Evolutionary conservation across 345 rosid species (phyloP).

Genomic region (Acer saccharum): DNA sequence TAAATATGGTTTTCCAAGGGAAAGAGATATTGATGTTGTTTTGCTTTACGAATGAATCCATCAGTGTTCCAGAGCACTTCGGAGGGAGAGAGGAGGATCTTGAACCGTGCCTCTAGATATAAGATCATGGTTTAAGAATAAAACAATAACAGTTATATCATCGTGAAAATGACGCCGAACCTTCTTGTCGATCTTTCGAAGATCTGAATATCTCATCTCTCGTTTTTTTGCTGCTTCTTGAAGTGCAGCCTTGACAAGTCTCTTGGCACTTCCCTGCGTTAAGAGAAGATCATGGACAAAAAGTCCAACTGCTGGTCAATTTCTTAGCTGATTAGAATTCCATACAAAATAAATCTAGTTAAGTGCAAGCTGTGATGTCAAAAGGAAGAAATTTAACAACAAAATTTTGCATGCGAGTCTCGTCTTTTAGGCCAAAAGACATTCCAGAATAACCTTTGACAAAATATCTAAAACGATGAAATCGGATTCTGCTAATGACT

Average conservation of each 20-base stretch:
- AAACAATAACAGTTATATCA: slow-evolving; percentile 85
- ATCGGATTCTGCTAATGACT: neutral
- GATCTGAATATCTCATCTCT: slow-evolving; percentile 90
- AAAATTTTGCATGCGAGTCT: neutral
- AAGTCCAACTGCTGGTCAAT: neutral
- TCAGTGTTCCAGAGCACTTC: slow-evolving; percentile 69
- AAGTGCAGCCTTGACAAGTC: slow-evolving; percentile 83
- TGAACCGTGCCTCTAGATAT: slow-evolving; percentile 57
- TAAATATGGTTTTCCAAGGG: neutral
- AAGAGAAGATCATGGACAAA: slow-evolving; percentile 3
- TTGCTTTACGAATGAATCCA: slow-evolving; percentile 8
- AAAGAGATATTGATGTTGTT: slow-evolving; percentile 21
- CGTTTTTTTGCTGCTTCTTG: slow-evolving; percentile 90
- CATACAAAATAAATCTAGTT: neutral
- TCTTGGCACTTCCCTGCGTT: slow-evolving; percentile 82
- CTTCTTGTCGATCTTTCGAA: slow-evolving; percentile 77
- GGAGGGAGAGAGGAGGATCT: slow-evolving; percentile 60
- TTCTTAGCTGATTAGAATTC: neutral
- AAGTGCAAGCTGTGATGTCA: neutral
- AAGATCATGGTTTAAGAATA: slow-evolving; percentile 84
- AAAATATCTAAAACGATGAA: neutral
- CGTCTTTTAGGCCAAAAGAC: neutral
- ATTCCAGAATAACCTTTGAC: neutral
- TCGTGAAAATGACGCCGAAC: slow-evolving; percentile 95
- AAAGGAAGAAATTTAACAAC: neutral